These are phyloP conservation scores for Linanthus parryae DNA, from an alignment of 148 eudicot genomes.

Conservation along the genomic window DNA sequence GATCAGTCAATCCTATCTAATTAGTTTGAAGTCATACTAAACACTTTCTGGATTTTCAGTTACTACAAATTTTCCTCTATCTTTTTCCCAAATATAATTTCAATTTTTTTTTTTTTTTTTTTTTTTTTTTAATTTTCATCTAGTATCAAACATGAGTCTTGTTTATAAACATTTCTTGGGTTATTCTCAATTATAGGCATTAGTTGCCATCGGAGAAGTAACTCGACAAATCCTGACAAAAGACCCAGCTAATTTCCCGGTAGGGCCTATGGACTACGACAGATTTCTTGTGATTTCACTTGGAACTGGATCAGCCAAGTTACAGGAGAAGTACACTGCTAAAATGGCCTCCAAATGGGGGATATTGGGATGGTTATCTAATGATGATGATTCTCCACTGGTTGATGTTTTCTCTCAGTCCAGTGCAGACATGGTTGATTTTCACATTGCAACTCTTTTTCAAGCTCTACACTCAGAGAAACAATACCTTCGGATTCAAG, in stretches of 20 bases:
- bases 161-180: background rate
- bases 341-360: conserved; percentile 29
- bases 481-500: conserved; percentile 31
- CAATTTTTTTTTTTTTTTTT: too few relatives aligned
- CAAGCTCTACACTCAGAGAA: conserved; percentile 24
- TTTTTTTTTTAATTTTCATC: background rate
- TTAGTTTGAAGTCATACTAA: too few relatives aligned
- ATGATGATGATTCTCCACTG: conserved; percentile 22
- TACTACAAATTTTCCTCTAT: too few relatives aligned
- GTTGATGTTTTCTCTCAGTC: conserved; percentile 25
- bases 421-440: conserved; percentile 29
- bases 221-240: conserved; percentile 23
- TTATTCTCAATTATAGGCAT: conserved; percentile 19
- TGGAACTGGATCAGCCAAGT: conserved; percentile 29
- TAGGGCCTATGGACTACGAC: conserved; percentile 28
- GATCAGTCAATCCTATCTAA: background rate
- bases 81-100: too few relatives aligned
- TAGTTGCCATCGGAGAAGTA: conserved; percentile 46
- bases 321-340: conserved; percentile 12
- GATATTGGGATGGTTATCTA: conserved; percentile 15
- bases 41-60: too few relatives aligned
- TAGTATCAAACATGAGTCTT: background rate
- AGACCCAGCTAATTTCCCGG: conserved; percentile 22
- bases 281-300: conserved; percentile 38
- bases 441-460: conserved; percentile 14